Percentiles rank a stretch among this genome's conserved stretches.
phyloP scores from a whole-genome alignment of 306 rosid genomes.

The barrel medic (Medicago truncatula) region DNA sequence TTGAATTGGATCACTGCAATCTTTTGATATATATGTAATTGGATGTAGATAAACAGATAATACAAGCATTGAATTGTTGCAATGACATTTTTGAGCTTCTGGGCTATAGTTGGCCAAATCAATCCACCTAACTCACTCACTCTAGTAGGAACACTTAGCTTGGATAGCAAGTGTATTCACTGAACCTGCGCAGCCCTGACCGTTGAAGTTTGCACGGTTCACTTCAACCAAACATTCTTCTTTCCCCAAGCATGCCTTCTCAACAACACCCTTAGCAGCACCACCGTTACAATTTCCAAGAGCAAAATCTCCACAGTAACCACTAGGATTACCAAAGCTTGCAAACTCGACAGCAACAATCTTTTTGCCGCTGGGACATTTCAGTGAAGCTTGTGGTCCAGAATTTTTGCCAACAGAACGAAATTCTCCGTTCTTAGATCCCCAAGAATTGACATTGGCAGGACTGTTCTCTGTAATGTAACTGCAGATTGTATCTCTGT shows the following conservation, averaged over 20 bases:
- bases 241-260: constrained; percentile 70
- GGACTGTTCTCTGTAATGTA: constrained; percentile 53
- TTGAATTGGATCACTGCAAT: not conserved
- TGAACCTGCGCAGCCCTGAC: constrained; percentile 46
- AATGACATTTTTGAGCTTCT: constrained; percentile 38
- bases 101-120: not conserved
- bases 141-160: constrained; percentile 52
- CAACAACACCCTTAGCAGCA: constrained; percentile 46
- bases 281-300: constrained; percentile 57
- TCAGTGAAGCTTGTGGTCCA: constrained; percentile 49
- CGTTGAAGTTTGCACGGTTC: constrained; percentile 46
- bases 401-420: not conserved
- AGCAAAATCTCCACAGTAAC: constrained; percentile 58
- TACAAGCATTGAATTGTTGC: not conserved
- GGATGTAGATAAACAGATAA: not conserved
- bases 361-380: constrained; percentile 54
- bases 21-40: not conserved
- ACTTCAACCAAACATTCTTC: constrained; percentile 51
- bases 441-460: constrained; percentile 66
- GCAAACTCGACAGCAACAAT: constrained; percentile 66
- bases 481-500: constrained; percentile 83
- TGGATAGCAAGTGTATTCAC: constrained; percentile 69
- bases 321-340: constrained; percentile 76
- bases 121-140: not conserved
- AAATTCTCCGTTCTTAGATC: constrained; percentile 45